Evolutionary conservation across 345 rosid genomes (phyloP).

Genomic region (Pistacia vera): DNA sequence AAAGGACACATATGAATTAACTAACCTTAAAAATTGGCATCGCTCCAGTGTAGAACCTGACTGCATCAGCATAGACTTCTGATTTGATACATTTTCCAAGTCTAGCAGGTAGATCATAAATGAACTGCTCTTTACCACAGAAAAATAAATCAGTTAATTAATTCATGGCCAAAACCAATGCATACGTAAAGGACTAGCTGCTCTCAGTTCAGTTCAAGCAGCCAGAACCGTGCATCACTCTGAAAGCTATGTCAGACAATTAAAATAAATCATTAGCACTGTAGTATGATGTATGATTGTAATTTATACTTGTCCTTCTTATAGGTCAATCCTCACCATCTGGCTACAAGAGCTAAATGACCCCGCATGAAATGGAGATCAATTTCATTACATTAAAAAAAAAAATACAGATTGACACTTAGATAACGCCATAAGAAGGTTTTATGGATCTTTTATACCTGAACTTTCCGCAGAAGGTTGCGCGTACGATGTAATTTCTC

Average conservation of each 20-base stretch:
- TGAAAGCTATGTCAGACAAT: slow-evolving; percentile 5
- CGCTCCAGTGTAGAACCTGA: slow-evolving; percentile 92
- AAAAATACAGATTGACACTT: not conserved
- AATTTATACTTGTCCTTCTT: not conserved
- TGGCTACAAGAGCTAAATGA: not conserved
- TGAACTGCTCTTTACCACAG: slow-evolving; percentile 84
- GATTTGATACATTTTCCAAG: slow-evolving; percentile 92
- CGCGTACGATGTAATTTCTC: slow-evolving; percentile 96
- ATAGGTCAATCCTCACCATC: slow-evolving; percentile 1
- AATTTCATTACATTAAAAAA: too few species aligned
- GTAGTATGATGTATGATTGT: not conserved
- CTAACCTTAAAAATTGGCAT: slow-evolving; percentile 95
- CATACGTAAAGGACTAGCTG: not conserved
- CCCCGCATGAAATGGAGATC: too few species aligned
- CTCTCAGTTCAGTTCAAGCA: slow-evolving; percentile 5
- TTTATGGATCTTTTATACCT: slow-evolving; percentile 45
- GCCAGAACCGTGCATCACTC: not conserved
- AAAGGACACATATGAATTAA: slow-evolving; percentile 3
- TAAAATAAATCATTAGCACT: not conserved
- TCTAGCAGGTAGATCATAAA: slow-evolving; percentile 96
- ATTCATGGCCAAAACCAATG: slow-evolving; percentile 11
- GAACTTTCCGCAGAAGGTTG: slow-evolving; percentile 97
- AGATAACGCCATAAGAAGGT: slow-evolving; percentile 7
- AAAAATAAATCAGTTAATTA: slow-evolving; percentile 46
- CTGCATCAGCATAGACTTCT: slow-evolving; percentile 95